Base-by-base conservation (phyloP, 2,329 filamentous ascomycete genomes). In the Sclerotinia subarctica region DNA sequence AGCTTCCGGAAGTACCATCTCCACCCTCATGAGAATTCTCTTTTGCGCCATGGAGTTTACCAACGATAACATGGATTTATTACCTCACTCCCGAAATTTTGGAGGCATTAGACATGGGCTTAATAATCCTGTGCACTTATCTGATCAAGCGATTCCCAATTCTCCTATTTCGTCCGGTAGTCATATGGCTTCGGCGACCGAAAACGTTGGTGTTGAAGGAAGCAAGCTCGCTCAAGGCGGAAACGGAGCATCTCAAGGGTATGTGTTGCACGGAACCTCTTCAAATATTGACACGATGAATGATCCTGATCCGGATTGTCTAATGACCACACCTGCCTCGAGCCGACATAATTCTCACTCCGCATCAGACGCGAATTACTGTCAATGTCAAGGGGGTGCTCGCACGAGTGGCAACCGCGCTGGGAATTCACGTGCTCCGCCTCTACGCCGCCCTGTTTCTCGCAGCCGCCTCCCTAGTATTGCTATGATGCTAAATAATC, bases 91-190 rank as follows among this genome's bases (percentile, higher is more conserved):
- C 52, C 51, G 46, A 29, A 64, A 29, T 42, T 71, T 67, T 42
- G 60, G 63, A 35, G 67, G 66, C 15, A 44, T 68, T 56, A 57
- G 60, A 42, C 63, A 66, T n/a, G 57, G 69, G n/a, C 69, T 69
- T 46, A 51, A 63, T 38, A 51, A 38, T 51, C 46, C 59, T 51
- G n/a, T 63, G 32, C 59, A 42, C n/a, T 8, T 42, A 38, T 51
- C 59, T 38, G 24, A n/a, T 26, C 59, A 51, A 63, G 32, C 29
- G n/a, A 51, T 38, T 47, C 32, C 47, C 53, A 53, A 17, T 67
- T 46, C 24, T 32, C 49, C 6, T 56, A 42, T 46, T 62, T 15
- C 29, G 21, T 24, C 29, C 35, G 5, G 17, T 32, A 38, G 29
- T 11, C 19, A 35, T 21, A 62, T 26, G 21, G n/a, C 8, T 10